Evolutionary conservation across 306 rosid genomes (phyloP), one percentile per base, ranked within the genome.

Genomic region (Cicer pinnatifidum): DNA sequence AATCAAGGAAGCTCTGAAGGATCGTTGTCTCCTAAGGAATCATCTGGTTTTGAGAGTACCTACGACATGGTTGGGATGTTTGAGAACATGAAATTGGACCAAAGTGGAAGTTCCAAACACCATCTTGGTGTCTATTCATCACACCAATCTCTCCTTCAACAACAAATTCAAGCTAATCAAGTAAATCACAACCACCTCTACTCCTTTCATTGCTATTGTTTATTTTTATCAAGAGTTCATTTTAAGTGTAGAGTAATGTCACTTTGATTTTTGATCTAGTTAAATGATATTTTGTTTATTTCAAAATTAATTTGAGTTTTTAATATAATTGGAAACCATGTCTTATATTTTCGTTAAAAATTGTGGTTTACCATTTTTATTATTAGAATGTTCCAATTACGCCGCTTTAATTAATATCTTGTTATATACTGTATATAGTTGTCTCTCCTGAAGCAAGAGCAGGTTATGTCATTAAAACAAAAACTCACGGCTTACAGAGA

Each of bases 81-180:
- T 41, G 90, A 88, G 77, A 83, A 87, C 52, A 74, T 80, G 79
- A 82, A 82, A 39, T 45, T 71, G 2, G 63, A 78, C 40, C 78
- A 70, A 43, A 70, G 38, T 37, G 81, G 77, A 28, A 72, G 48
- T 54, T 33, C 50, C 0, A 48, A 75, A 33, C 64, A 77, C 61
- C 57, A 44, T 51, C 64, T 44, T 43, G 81, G 68, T 52, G 59
- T 39, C 3, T 12, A 12, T 60, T 45, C 88, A 11, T 57, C 88
- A n/a, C 52, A 77, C 20, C 84, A 67, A 68, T 52, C 70, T 62
- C 81, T 75, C 16, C 39, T 82, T 82, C 60, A 67, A 69, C 7
- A 82, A 46, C 95, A 86, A 86, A 75, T 80, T 38, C 86, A 82
- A 67, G 86, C 88, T 50, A 45, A 71, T 35, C 82, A 85, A 77